Evolutionary conservation across 2,329 filamentous ascomycete genomes (phyloP).

Genomic region (Teratosphaeria gauchensis): DNA sequence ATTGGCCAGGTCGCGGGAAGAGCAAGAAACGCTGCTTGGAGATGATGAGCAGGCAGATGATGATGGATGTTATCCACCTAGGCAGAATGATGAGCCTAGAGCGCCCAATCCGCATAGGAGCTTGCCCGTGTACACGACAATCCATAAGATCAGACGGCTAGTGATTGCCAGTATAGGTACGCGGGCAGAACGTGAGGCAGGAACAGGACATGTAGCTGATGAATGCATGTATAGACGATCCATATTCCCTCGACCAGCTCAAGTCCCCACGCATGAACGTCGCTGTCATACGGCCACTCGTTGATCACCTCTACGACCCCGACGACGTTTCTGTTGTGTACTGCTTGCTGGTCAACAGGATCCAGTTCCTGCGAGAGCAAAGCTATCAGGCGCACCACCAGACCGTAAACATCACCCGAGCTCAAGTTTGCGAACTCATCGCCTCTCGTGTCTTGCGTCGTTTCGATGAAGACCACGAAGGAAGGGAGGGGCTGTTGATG

Average conservation of each 20-base stretch:
- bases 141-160: constrained; percentile 48
- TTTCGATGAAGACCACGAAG: constrained; percentile 68
- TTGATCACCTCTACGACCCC: constrained; percentile 72
- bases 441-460: constrained; percentile 68
- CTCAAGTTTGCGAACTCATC: constrained; percentile 68
- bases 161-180: constrained; percentile 38
- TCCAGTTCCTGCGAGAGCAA: constrained; percentile 71
- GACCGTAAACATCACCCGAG: constrained; percentile 70
- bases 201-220: constrained; percentile 4
- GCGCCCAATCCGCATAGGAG: constrained; percentile 49
- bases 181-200: neutral
- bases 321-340: constrained; percentile 78
- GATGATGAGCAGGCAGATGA: constrained; percentile 37
- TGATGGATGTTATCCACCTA: constrained; percentile 35
- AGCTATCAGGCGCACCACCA: constrained; percentile 65
- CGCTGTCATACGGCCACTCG: constrained; percentile 66
- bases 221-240: constrained; percentile 40
- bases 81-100: constrained; percentile 30
- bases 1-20: constrained; percentile 35
- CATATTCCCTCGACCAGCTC: constrained; percentile 64
- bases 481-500: constrained; percentile 59
- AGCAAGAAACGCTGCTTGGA: constrained; percentile 39
- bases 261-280: constrained; percentile 74
- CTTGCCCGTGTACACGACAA: constrained; percentile 66
- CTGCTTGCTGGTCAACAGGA: constrained; percentile 71